Base-by-base conservation (phyloP, 768 basidiomycete genomes). In the Lentinula guzmanii region DNA sequence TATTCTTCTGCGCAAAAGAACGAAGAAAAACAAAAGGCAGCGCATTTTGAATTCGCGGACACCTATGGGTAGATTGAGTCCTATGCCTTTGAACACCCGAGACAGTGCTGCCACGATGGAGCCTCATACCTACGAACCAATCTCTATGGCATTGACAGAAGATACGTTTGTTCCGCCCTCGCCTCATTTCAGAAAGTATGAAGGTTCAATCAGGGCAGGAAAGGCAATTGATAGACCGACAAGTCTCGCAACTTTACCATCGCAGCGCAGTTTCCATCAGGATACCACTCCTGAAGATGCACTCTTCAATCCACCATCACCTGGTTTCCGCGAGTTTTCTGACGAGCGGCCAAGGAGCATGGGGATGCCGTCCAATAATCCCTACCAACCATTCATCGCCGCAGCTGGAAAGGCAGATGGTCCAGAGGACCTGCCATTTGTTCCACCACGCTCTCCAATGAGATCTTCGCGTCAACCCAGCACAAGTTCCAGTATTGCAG, bases 111-210 rank as follows among this genome's bases (percentile, higher is more conserved):
- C 70, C 52, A 65, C 53, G 56, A 62, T 46, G 4, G 61, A 55
- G 62, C 67, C 72, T 1, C 86, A 86, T 64, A 69, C 74, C n/a
- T 91, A 91, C 69, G 77, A 89, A 68, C 89, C 90, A 2, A 87
- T 91, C 1, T 69, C 68, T 10, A 72, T 77, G 67, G 77, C 77
- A 51, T 57, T 79, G 62, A 71, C 78, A 11, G 77, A 79, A 48
- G 75, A 79, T 54, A 85, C 84, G 57, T 82, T 81, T 63, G 79
- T 75, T 18, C 86, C 86, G 33, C 86, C 86, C 15, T 78, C 81
- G 0, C 85, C 86, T 16, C 78, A 80, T 43, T 88, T 87, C 73
- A 75, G 79, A 61, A 71, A 71, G 59, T 72, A 75, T 53, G 76
- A 79, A 53, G 76, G 71, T 13, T 69, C 70, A 15, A 33, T 61